These are phyloP conservation scores for Blastobotrys americana DNA, from an alignment of 805 yeast species.

Conservation along the genomic window DNA sequence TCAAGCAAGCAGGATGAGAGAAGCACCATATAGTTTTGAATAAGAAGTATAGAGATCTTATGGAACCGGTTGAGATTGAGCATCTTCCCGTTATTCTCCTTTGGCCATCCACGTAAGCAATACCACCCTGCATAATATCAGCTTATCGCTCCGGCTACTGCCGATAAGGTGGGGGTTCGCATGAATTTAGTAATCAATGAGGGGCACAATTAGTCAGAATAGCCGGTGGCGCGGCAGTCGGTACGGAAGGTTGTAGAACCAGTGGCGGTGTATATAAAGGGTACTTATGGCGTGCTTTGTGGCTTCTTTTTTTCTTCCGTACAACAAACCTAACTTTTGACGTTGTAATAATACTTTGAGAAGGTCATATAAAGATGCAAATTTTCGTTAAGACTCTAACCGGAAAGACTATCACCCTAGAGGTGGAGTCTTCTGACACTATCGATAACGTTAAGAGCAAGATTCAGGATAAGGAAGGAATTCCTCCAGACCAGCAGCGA, in stretches of 20 bases:
- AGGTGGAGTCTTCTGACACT: conserved; percentile 91
- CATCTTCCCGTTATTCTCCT: too few species aligned
- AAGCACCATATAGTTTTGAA: too few species aligned
- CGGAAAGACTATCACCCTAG: conserved; percentile 83
- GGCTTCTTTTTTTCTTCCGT: neutral
- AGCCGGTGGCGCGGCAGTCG: neutral
- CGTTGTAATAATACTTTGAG: conserved; percentile 77
- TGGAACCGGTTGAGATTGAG: too few species aligned
- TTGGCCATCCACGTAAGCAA: neutral
- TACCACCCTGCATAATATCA: neutral
- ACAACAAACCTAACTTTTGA: too few species aligned
- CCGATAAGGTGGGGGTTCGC: neutral
- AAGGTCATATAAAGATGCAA: conserved; percentile 94
- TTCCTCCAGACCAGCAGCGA: conserved; percentile 96
- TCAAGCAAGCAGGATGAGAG: too few species aligned
- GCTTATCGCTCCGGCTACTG: neutral
- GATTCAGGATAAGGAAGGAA: conserved; percentile 95
- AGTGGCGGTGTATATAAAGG: neutral
- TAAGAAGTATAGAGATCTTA: too few species aligned
- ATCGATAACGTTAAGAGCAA: conserved; percentile 92
- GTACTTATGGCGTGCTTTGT: neutral
- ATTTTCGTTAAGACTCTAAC: conserved; percentile 85
- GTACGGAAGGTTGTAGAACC: neutral
- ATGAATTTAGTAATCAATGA: neutral
- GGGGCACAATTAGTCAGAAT: neutral